A percentile compares a stretch with the other conserved stretches of the same genome.
These are phyloP conservation scores for Pythium myriotylum DNA, from an alignment of 352 stramenopile species.

Conservation along the genomic window DNA sequence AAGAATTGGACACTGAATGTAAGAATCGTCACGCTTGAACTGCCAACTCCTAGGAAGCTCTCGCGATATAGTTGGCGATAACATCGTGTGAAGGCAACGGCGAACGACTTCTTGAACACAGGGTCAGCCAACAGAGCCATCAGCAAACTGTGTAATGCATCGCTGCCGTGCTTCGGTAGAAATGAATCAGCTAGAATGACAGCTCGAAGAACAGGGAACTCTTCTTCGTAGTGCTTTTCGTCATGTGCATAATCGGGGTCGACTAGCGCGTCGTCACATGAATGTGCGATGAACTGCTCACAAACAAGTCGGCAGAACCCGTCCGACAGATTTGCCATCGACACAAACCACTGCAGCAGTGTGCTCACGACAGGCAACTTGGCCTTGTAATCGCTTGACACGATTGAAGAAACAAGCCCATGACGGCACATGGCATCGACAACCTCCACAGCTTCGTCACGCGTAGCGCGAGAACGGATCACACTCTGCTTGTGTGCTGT, in stretches of 20 bases:
- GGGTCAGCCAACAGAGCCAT: conserved; percentile 96
- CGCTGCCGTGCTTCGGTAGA: conserved; percentile 74
- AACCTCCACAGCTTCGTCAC: conserved; percentile 78
- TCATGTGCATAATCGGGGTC: conserved; percentile 34
- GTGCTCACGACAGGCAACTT: conserved; percentile 67
- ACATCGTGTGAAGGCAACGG: conserved; percentile 93
- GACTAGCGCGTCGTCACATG: conserved; percentile 5
- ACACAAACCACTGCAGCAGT: conserved; percentile 80
- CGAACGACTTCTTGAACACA: conserved; percentile 96
- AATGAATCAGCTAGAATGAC: conserved; percentile 88
- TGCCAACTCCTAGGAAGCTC: conserved; percentile 73
- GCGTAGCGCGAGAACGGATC: conserved; percentile 62
- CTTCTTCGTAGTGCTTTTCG: conserved; percentile 33
- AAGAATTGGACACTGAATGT: conserved; percentile 98
- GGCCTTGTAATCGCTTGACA: conserved; percentile 76
- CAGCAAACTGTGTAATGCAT: conserved; percentile 92
- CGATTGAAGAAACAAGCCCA: conserved; percentile 80
- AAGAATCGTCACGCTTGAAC: conserved; percentile 87
- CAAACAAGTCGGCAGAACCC: conserved; percentile 84
- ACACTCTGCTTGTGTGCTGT: conserved; percentile 77
- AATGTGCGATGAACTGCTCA: conserved; percentile 54
- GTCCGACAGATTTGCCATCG: conserved; percentile 78
- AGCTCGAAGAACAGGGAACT: conserved; percentile 66
- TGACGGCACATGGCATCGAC: conserved; percentile 61
- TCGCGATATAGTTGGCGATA: conserved; percentile 90